Base-by-base conservation (phyloP, 2,329 filamentous ascomycete species). In the Stagonosporopsis cucurbitacearum region DNA sequence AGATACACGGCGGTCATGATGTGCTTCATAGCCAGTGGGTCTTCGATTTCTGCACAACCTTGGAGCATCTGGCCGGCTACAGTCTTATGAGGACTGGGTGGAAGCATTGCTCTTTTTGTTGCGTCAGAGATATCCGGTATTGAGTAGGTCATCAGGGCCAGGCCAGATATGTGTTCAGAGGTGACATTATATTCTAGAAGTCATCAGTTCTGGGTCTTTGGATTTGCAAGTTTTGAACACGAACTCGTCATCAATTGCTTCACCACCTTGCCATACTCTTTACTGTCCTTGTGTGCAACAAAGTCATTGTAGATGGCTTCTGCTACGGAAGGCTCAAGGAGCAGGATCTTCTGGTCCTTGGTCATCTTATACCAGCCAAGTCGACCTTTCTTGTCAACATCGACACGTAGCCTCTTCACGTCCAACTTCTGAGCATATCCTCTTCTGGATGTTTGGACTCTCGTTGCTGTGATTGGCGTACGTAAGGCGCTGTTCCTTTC, bases 241-340 rank as follows among this genome's bases (percentile, higher is more conserved):
- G 30, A 12, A 56, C 53, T 56, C 15, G 22, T 41, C 25, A 49
- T 43, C 4, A 56, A 36, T 30, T 50, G 53, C 30, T 42, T 50
- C 42, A 56, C 13, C 13, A 51, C 30, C 23, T 47, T 47, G 3
- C 36, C 60, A 25, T 63, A 58, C 37, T 67, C 60, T 40, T 63
- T 60, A 2, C 58, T 62, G 19, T 58, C 57, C 28, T 64, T 63
- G 4, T 65, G 58, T 13, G 52, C 50, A 9, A 68, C 45, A 23
- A 73, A 72, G 9, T 72, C 66, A 45, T 47, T 46, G 35, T 68
- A 60, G n/a, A 73, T 63, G 33, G 58, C 54, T 26, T 70, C 61
- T 33, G 69, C 68, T 6, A 44, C 59, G 12, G 50, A 20, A 7
- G 59, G 33, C 20, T 64, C 55, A 5, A 52, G 20, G 33, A 68